phyloP scores from a whole-genome alignment of 2,329 filamentous ascomycete genomes.

The Raffaelea ambrosiae region DNA sequence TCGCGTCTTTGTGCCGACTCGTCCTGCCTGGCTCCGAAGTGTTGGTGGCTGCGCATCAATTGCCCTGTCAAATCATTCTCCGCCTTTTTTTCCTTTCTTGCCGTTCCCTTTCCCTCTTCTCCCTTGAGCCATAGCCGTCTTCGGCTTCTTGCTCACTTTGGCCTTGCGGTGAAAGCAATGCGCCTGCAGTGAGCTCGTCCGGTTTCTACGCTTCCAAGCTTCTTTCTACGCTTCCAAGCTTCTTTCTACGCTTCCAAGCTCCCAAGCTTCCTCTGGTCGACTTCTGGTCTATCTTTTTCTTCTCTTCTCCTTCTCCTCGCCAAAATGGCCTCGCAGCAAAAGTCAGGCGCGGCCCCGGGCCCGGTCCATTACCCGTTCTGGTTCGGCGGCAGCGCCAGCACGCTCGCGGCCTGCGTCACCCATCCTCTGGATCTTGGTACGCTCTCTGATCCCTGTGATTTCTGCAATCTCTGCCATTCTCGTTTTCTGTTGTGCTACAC shows the following conservation, averaged over 20 bases:
- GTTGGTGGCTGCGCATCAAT: too few species aligned
- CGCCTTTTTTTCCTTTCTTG: constrained; percentile 1
- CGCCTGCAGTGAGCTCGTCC: background rate
- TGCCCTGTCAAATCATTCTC: background rate
- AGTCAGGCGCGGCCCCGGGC: constrained; percentile 14
- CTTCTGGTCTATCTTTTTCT: background rate
- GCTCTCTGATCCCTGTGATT: constrained; percentile 28
- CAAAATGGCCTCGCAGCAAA: constrained; percentile 15
- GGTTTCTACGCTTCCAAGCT: background rate
- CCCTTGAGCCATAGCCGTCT: background rate
- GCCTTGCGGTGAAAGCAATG: constrained; percentile 1
- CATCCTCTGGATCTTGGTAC: constrained; percentile 87
- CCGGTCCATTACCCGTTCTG: constrained; percentile 67
- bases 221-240: too few species aligned
- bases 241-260: too few species aligned
- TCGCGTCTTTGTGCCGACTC: too few species aligned
- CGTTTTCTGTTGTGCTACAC: too few species aligned
- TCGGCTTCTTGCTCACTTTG: background rate
- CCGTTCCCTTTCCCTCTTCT: background rate
- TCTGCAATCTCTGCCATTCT: too few species aligned
- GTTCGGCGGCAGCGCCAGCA: constrained; percentile 94
- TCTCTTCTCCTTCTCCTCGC: background rate
- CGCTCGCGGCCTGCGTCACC: constrained; percentile 82
- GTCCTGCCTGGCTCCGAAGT: too few species aligned
- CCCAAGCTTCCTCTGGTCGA: too few species aligned